Conservation (phyloP, 208 protist genomes). For the Acanthamoeba triangularis region DNA sequence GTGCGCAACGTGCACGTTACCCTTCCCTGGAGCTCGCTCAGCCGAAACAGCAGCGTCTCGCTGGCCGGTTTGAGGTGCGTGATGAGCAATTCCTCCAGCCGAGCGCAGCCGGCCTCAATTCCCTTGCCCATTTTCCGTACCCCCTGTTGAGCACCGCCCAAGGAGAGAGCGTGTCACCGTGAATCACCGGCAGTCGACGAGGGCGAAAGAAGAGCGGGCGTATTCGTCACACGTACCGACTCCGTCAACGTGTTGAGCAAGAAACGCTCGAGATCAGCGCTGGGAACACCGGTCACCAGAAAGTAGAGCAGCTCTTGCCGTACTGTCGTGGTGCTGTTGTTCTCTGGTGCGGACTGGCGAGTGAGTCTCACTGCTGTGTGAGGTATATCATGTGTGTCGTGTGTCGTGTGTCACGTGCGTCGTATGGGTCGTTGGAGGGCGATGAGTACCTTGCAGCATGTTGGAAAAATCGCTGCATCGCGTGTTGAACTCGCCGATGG, state of each 20-base stretch:
- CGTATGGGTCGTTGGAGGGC: background rate
- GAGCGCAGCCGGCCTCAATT: constrained; percentile 28
- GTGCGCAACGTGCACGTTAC: background rate
- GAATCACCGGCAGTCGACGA: no score
- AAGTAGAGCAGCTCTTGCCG: constrained; percentile 69
- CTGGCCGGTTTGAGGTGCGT: constrained; percentile 33
- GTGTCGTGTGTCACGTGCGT: background rate
- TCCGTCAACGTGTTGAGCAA: constrained; percentile 54
- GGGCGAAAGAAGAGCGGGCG: no score
- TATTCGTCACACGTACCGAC: background rate
- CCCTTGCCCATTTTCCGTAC: constrained; percentile 40
- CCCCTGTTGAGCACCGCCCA: background rate
- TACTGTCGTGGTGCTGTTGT: constrained; percentile 44
- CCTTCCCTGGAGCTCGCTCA: constrained; percentile 51
- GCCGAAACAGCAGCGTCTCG: constrained; percentile 49
- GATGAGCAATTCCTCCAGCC: constrained; percentile 41
- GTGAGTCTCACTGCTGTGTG: background rate
- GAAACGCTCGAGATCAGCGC: constrained; percentile 60
- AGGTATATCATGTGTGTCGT: no score
- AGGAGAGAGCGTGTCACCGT: background rate
- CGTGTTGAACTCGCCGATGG: constrained; percentile 20
- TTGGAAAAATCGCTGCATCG: constrained; percentile 15
- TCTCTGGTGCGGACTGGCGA: background rate
- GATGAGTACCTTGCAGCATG: constrained; percentile 35
- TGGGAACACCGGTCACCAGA: constrained; percentile 57